A percentile compares a stretch with the other conserved stretches of the same genome.
These are phyloP conservation scores for Plasmodium coatneyi DNA, from an alignment of 169 alveolate genomes.

Conservation along the genomic window DNA sequence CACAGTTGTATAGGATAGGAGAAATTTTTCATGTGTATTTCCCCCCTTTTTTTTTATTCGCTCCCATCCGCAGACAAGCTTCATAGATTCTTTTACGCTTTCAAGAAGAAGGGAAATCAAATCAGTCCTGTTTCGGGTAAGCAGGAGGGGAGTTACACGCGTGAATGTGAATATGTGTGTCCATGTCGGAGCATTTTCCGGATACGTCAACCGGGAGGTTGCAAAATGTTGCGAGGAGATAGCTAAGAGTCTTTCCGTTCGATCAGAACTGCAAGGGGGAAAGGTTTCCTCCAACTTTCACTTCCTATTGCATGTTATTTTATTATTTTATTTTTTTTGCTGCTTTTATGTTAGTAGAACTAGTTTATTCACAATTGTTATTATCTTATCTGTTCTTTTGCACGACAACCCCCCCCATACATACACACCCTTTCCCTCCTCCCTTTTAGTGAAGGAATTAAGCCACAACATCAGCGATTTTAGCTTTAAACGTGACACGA, in stretches of 20 bases:
- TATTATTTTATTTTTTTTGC: neutral
- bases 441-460: constrained; percentile 24
- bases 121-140: constrained; percentile 8
- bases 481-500: neutral
- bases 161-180: neutral
- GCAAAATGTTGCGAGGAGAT: neutral
- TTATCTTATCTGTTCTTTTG: neutral
- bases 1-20: too few species aligned
- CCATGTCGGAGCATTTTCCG: neutral
- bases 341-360: neutral
- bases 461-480: constrained; percentile 32
- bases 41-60: neutral
- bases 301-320: neutral
- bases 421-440: neutral
- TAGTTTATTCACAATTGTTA: neutral
- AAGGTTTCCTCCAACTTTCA: neutral
- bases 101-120: neutral
- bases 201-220: neutral
- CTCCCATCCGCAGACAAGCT: neutral
- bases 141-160: neutral
- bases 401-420: neutral
- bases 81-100: neutral
- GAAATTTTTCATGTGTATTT: too few species aligned
- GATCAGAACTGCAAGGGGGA: neutral
- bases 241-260: neutral